Evolutionary conservation across 176 grass and related monocot genomes (phyloP), one percentile per base, ranked within the genome.

Genomic region (Phoenix roebelenii): DNA sequence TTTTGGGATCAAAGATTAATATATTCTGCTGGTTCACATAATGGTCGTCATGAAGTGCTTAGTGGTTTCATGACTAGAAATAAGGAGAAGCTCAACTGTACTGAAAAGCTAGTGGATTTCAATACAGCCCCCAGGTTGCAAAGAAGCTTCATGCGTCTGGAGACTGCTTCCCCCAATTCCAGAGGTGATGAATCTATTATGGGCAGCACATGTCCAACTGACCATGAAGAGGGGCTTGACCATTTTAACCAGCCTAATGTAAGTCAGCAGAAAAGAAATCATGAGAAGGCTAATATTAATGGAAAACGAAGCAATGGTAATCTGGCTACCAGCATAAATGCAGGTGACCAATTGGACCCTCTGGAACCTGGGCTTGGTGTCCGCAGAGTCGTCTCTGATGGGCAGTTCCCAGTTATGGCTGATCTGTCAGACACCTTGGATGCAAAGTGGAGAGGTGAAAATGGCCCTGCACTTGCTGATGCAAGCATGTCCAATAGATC

Each of bases 391-490:
- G 74, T 78, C 61, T 88, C 87, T 81, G 84, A 83, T 63, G 80
- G 84, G 16, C 80, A 88, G 59, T 85, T 91, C 49, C 83, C 72
- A 61, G 77, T 81, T 66, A 67, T 17, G 54, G 32, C 63, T 55
- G 93, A 97, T 58, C 67, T 97, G 48, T 79, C 87, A 55, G 84
- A 88, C 70, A 88, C 83, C 55, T 64, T 97, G 78, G 84, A 92
- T 71, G 82, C 84, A 18, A 97, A 88, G 72, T 97, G 93, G 87
- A 85, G 81, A 74, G 87, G 93, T 29, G 87, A 88, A 71, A 76
- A 79, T 75, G 76, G 66, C 75, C 18, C n/a, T 54, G 14, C 66
- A 64, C 66, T 67, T 72, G 77, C 58, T 72, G 81, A 85, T 78
- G 75, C 74, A 68, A 78, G 63, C 66, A 77, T 56, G 29, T 55